Percentiles rank a stretch among this genome's conserved stretches.
Evolutionary conservation across 1,284 basidiomycete species (phyloP).

Genomic region (Hymenochaete sp.): DNA sequence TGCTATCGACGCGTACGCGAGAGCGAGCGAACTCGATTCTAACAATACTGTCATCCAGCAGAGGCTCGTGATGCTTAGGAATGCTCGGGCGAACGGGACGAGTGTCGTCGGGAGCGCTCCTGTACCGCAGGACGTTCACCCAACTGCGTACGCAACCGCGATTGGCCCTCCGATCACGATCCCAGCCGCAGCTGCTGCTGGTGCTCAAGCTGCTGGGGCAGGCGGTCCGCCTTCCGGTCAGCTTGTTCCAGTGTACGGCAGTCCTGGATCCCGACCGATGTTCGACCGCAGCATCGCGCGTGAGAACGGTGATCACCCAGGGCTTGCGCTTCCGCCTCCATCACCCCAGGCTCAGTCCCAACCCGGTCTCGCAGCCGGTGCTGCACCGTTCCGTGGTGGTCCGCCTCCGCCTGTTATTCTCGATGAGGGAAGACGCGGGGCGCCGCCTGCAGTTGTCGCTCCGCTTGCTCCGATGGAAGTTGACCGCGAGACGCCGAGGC

Average conservation of each 20-base stretch:
- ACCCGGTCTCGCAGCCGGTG: conserved; percentile 44
- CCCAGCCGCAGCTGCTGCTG: conserved; percentile 6
- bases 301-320: conserved; percentile 37
- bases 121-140: conserved; percentile 89
- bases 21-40: conserved; percentile 86
- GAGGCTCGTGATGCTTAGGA: conserved; percentile 69
- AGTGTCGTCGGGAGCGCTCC: conserved; percentile 72
- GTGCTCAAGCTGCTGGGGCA: conserved; percentile 24
- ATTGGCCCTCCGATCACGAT: conserved; percentile 45
- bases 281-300: conserved; percentile 56
- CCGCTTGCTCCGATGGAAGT: conserved; percentile 80
- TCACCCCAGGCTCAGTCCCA: no score
- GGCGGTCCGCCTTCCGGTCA: conserved; percentile 44
- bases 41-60: conserved; percentile 71
- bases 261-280: conserved; percentile 38
- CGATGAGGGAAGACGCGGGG: conserved; percentile 52
- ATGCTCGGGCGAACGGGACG: conserved; percentile 72
- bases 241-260: conserved; percentile 49
- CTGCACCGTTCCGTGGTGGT: conserved; percentile 66
- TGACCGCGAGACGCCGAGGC: conserved; percentile 45
- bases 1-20: conserved; percentile 95
- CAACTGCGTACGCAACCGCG: conserved; percentile 81
- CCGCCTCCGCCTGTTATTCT: conserved; percentile 70
- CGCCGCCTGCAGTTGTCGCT: conserved; percentile 54
- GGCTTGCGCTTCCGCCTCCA: conserved; percentile 54